Base-by-base conservation (phyloP, 1,284 basidiomycete genomes). In the Phlebopus sp. region DNA sequence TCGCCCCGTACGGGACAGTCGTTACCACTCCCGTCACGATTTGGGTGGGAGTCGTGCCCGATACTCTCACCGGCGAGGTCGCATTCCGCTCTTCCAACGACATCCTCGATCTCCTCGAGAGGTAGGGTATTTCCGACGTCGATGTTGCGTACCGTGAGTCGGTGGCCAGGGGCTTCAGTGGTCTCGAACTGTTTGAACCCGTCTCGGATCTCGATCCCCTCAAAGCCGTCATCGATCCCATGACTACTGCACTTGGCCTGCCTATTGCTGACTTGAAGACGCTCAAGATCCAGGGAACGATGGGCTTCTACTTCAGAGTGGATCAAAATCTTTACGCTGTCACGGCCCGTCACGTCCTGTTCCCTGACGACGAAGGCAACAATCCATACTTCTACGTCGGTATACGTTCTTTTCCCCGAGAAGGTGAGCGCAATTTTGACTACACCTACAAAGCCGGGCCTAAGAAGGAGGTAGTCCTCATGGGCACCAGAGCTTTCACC, bases 391-490 rank as follows among this genome's bases (percentile, higher is more conserved):
- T 3, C 47, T 68, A 69, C 59, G n/a, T n/a, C 19, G 23, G 49
- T 17, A 59, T 64, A 61, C 49, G 59, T 66, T 59, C 45, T 50
- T 56, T 52, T 52, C 51, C 44, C 48, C 39, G 49, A 62, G 51
- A 62, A 58, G 50, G 50, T 50, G 43, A 57, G 56, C 25, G 53
- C 47, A 23, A 50, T 61, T 62, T 49, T 68, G 59, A 69, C 57
- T 62, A 37, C 46, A 50, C 46, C 55, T 57, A 47, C 53, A 19
- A n/a, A 52, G 44, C 57, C 40, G 53, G 18, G 21, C 68, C 63
- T 10, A 69, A 63, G 67, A 66, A 59, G 55, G 34, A 73, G 39
- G 72, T 74, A 46, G n/a, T 72, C 31, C 21, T 74, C 3, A 70
- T 72, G 70, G 65, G 69, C 44, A 37, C 23, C 27, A 30, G n/a